These are phyloP conservation scores for Pichia terricola DNA, from an alignment of 1,139 yeast genomes.

Conservation along the genomic window DNA sequence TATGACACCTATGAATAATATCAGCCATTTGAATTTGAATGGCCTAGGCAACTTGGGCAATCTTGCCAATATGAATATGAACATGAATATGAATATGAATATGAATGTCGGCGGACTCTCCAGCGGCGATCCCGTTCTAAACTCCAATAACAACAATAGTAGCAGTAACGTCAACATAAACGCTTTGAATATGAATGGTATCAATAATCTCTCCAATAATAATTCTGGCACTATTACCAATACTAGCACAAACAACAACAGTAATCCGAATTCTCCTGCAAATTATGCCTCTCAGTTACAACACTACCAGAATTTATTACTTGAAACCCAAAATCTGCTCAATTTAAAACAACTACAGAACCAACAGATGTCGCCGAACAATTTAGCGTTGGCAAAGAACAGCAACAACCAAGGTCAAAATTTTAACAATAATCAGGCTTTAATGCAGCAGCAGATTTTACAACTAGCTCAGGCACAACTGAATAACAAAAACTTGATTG, in stretches of 20 bases:
- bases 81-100: no score
- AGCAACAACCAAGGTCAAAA: constrained; percentile 2
- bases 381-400: not conserved
- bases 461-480: constrained; percentile 9
- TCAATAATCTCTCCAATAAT: constrained; percentile 10
- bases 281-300: constrained; percentile 23
- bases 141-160: not conserved
- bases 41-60: no score
- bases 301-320: constrained; percentile 23
- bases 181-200: not conserved
- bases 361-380: not conserved
- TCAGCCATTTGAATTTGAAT: not conserved
- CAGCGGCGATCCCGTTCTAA: no score
- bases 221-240: not conserved
- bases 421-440: not conserved
- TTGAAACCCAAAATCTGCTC: constrained; percentile 21
- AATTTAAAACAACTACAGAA: constrained; percentile 11
- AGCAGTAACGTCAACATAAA: not conserved
- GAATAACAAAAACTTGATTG: no score
- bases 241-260: not conserved
- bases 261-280: constrained; percentile 13
- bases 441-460: constrained; percentile 8
- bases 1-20: constrained; percentile 10
- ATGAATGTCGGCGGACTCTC: no score
- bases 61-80: no score